phyloP scores from a whole-genome alignment of 2,329 filamentous ascomycete species.

The Pestalotiopsis sp. region DNA sequence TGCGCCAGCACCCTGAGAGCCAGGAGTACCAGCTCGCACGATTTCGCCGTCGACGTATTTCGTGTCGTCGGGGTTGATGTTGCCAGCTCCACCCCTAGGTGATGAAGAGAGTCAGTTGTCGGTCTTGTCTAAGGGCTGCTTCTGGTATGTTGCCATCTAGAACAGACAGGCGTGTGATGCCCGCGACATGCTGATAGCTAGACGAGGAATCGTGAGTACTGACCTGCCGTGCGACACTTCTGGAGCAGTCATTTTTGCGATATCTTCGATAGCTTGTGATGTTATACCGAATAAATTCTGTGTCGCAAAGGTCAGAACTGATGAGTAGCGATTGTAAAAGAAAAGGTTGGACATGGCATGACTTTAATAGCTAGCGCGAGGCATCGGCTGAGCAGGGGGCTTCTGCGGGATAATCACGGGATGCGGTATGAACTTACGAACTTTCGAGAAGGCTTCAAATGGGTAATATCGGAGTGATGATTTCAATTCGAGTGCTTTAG shows the following conservation, averaged over 20 bases:
- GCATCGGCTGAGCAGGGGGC: neutral
- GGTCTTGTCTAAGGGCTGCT: neutral
- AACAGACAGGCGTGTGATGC: neutral
- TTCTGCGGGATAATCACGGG: neutral
- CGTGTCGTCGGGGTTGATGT: slow-evolving; percentile 61
- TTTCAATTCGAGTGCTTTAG: neutral
- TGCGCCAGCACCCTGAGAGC: slow-evolving; percentile 60
- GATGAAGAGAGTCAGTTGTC: neutral
- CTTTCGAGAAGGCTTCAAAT: neutral
- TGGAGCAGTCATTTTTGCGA: slow-evolving; percentile 33
- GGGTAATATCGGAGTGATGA: neutral
- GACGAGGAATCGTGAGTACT: neutral
- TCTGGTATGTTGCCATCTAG: neutral
- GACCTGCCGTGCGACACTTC: slow-evolving; percentile 62
- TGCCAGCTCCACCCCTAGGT: slow-evolving; percentile 56
- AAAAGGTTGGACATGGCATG: neutral
- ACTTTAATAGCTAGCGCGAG: neutral
- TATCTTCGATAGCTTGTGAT: neutral
- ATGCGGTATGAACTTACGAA: neutral
- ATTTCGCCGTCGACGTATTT: slow-evolving; percentile 66
- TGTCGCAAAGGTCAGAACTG: neutral
- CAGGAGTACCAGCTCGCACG: slow-evolving; percentile 55
- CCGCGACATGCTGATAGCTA: neutral
- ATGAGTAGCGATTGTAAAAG: neutral
- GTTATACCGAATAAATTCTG: neutral